Conservation (phyloP, 148 eudicot genomes). For the Tetragonia tetragonoides region DNA sequence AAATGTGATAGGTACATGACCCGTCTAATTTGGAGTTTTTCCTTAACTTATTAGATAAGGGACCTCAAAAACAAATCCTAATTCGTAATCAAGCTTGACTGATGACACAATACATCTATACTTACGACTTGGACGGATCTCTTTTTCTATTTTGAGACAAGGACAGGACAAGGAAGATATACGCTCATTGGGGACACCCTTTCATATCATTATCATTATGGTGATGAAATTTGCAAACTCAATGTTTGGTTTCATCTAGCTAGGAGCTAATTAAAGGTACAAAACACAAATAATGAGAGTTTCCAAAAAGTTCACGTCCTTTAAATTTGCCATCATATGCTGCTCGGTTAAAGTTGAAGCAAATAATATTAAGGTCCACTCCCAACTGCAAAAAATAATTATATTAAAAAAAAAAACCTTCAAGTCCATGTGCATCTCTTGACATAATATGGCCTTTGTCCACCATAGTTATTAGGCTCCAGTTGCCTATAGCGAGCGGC, state of each 20-base stretch:
- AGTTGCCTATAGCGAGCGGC: no score
- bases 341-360: slow-evolving; percentile 14
- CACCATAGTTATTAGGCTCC: not conserved
- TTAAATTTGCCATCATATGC: slow-evolving; percentile 23
- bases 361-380: slow-evolving; percentile 4
- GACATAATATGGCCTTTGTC: not conserved
- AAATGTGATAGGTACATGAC: no score
- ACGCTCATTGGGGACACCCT: not conserved
- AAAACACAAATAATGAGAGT: not conserved
- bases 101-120: not conserved
- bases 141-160: not conserved
- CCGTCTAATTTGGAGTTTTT: no score
- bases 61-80: no score
- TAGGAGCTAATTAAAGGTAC: no score
- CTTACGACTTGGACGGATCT: not conserved
- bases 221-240: not conserved
- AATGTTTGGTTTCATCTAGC: not conserved
- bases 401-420: not conserved
- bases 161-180: not conserved
- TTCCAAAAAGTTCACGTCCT: slow-evolving; percentile 10
- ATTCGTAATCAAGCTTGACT: not conserved
- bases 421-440: slow-evolving; percentile 17
- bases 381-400: not conserved
- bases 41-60: no score
- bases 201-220: not conserved